phyloP scores from a whole-genome alignment of 345 rosid species.

The Moringa oleifera region DNA sequence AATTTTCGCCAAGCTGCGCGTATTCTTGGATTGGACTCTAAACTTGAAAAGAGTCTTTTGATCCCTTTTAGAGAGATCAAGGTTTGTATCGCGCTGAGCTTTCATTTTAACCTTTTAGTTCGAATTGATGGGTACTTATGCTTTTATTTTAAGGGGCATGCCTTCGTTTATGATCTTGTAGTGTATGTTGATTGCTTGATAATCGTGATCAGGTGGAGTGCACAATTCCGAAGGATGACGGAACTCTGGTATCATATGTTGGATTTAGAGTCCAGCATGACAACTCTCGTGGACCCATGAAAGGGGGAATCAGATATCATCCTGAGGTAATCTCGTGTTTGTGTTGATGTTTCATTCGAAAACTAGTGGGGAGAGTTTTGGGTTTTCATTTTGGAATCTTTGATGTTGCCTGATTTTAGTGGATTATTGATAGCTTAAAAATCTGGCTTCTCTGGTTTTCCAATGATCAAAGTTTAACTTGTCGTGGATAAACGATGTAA shows the following conservation, averaged over 20 bases:
- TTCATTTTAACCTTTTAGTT: not conserved
- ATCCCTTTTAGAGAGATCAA: slow-evolving; percentile 97
- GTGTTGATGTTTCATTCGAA: not conserved
- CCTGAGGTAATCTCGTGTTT: slow-evolving; percentile 58
- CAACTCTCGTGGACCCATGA: slow-evolving; percentile 99
- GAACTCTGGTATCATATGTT: slow-evolving; percentile 70
- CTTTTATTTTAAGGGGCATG: slow-evolving; percentile 1
- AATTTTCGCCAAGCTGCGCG: slow-evolving; percentile 87
- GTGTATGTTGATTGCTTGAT: not conserved
- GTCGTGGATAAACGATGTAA: not conserved
- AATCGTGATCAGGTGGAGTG: slow-evolving; percentile 74
- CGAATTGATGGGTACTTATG: not conserved
- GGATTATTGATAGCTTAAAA: not conserved
- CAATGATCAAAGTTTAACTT: not conserved
- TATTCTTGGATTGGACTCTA: slow-evolving; percentile 87
- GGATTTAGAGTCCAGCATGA: slow-evolving; percentile 99
- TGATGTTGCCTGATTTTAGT: too few species aligned
- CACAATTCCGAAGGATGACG: slow-evolving; percentile 96
- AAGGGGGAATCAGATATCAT: slow-evolving; percentile 99
- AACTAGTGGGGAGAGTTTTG: not conserved
- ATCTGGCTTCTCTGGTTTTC: too few species aligned
- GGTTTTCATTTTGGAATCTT: not conserved
- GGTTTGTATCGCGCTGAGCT: too few species aligned
- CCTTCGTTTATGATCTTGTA: not conserved
- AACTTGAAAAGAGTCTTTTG: slow-evolving; percentile 77